Percentiles rank a stretch among this genome's conserved stretches.
These are phyloP conservation scores for Entomortierella beljakovae DNA, from an alignment of 192 early-diverging fungal species.

Conservation along the genomic window DNA sequence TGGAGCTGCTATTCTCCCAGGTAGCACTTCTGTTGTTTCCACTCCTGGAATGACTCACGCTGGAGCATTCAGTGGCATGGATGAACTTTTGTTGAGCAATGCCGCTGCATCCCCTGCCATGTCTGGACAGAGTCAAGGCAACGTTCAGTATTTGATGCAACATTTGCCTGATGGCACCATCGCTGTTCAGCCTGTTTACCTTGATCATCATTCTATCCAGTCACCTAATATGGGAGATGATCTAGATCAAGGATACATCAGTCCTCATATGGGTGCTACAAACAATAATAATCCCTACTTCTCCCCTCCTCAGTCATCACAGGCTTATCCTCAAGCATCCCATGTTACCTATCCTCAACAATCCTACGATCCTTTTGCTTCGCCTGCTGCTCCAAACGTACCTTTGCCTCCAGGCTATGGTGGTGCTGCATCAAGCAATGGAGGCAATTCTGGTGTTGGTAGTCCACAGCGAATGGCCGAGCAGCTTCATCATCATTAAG, in stretches of 20 bases:
- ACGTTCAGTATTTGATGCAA: slow-evolving; percentile 52
- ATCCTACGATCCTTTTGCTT: slow-evolving; percentile 46
- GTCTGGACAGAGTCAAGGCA: slow-evolving; percentile 33
- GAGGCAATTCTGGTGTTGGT: slow-evolving; percentile 1
- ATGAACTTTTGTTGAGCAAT: slow-evolving; percentile 26
- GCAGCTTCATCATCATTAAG: slow-evolving; percentile 3
- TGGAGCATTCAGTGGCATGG: slow-evolving; percentile 27
- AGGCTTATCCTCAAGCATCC: neutral
- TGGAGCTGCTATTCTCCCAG: no score
- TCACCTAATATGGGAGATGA: slow-evolving; percentile 25
- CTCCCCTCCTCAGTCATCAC: neutral
- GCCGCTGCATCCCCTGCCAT: slow-evolving; percentile 12
- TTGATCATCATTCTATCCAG: slow-evolving; percentile 30
- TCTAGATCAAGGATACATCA: slow-evolving; percentile 7
- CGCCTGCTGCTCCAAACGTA: slow-evolving; percentile 9
- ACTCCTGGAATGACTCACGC: slow-evolving; percentile 39
- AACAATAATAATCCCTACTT: neutral
- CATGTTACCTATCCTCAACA: slow-evolving; percentile 25
- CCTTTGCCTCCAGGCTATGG: slow-evolving; percentile 32
- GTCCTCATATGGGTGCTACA: slow-evolving; percentile 5
- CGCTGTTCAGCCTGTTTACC: slow-evolving; percentile 46
- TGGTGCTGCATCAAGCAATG: no score
- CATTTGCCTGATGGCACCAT: slow-evolving; percentile 49
- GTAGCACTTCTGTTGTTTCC: neutral
- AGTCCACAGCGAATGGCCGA: slow-evolving; percentile 24